Base-by-base conservation (phyloP, 2,329 filamentous ascomycete genomes). In the Corynespora cassiicola region DNA sequence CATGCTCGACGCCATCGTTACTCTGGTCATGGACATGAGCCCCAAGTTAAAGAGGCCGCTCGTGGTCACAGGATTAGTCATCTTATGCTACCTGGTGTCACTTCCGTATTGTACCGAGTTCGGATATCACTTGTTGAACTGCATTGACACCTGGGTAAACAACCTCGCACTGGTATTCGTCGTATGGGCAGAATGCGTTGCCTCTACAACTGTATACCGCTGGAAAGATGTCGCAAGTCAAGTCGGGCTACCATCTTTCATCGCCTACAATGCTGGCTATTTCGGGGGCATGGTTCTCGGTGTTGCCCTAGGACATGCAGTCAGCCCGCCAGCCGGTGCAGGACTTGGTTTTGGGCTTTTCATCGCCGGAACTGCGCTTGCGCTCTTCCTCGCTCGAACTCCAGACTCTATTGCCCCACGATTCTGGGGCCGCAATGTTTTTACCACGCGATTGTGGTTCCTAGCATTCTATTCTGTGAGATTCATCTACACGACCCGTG, bases 101-200 rank as follows among this genome's bases (percentile, higher is more conserved):
- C 55, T 80, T 10, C 74, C 74, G 0, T 80, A 78, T 53, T 78
- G 76, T 54, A 79, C 77, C 0, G 66, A 79, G 34, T 79, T 79
- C 21, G 77, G 77, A 5, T 79, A 74, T 47, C 74, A 75, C 35
- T 67, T 79, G 0, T 65, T 80, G 1, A 69, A 73, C n/a, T 76
- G 73, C 3, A 68, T 80, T 12, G 78, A 80, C 32, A 61, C 69
- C 2, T 80, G 76, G 75, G 69, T 75, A 37, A 80, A 77, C 50
- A 75, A 79, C 47, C 65, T 77, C 9, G 64, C 70, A n/a, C 50
- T 80, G n/a, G 65, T 79, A 31, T 74, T 80, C 53, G 70, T 80
- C 35, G 68, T 81, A 35, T 69, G 75, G 65, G 43, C 74, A 44
- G 31, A 33, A 15, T 23, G 7, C 55, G 63, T 78, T 44, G 66